phyloP scores from a whole-genome alignment of 75 land plant species.

The Chamaecyparis obtusa region DNA sequence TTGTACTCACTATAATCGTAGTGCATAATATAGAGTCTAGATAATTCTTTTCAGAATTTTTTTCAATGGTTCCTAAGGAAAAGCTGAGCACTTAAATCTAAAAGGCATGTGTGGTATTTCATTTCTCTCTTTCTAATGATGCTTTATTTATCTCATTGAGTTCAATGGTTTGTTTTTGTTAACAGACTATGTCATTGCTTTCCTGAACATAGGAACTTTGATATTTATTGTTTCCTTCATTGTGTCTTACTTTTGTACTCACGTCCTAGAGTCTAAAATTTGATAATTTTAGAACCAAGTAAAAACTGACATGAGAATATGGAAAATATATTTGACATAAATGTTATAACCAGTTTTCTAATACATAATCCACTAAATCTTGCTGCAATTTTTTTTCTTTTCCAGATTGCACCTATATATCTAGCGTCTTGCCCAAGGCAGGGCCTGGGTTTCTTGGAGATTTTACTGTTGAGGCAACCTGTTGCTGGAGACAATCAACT shows the following conservation, averaged over 20 bases:
- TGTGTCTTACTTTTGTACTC: not conserved
- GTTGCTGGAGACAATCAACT: conserved; percentile 36
- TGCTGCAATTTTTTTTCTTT: not conserved
- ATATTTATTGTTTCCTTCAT: not conserved
- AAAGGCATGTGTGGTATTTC: not conserved
- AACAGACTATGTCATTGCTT: not conserved
- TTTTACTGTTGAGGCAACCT: conserved; percentile 67
- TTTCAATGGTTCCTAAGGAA: not conserved
- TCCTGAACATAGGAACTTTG: not conserved
- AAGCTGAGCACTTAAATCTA: not conserved
- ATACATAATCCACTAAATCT: not conserved
- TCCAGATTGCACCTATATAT: conserved; percentile 87
- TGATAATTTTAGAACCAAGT: not conserved
- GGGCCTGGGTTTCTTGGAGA: conserved; percentile 76
- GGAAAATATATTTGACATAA: not conserved
- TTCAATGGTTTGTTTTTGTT: not conserved
- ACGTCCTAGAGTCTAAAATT: not conserved
- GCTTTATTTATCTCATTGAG: not conserved
- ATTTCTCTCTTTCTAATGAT: not conserved
- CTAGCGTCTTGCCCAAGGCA: conserved; percentile 76
- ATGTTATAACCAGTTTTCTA: not conserved
- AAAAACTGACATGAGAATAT: not conserved
- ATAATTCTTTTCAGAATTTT: not conserved
- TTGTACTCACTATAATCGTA: not conserved
- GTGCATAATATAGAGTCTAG: not conserved